phyloP scores from a whole-genome alignment of 192 early-diverging fungal genomes.

The Pilobolus umbonatus region DNA sequence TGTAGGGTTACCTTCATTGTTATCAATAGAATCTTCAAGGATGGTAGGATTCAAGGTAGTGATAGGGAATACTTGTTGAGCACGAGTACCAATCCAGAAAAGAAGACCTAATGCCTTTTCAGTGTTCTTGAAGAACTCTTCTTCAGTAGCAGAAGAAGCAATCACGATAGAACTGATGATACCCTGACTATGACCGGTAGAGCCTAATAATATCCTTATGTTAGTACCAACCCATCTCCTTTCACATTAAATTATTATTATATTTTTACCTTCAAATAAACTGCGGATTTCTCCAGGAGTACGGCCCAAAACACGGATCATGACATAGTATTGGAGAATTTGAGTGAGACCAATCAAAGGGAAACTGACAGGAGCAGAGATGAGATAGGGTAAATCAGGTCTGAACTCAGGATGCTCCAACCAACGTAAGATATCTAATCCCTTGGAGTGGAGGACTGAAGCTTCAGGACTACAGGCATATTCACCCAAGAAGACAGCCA shows the following conservation, averaged over 20 bases:
- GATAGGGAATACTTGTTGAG: conserved; percentile 73
- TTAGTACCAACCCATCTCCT: conserved; percentile 9
- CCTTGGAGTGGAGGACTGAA: conserved; percentile 67
- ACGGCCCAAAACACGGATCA: conserved; percentile 61
- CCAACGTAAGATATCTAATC: conserved; percentile 84
- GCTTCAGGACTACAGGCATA: conserved; percentile 57
- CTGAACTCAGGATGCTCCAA: conserved; percentile 68
- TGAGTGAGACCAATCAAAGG: conserved; percentile 91
- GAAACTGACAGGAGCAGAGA: conserved; percentile 75
- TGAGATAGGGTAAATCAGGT: conserved; percentile 74
- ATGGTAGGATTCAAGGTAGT: conserved; percentile 84
- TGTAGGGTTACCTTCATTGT: conserved; percentile 87
- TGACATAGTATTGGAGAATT: conserved; percentile 83
- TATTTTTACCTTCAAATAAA: conserved; percentile 48
- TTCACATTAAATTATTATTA: background rate
- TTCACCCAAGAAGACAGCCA: conserved; percentile 64
- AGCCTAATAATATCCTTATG: conserved; percentile 26
- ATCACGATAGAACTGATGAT: conserved; percentile 82
- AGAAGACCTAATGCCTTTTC: conserved; percentile 76
- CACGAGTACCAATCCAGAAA: conserved; percentile 77
- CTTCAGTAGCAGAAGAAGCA: conserved; percentile 69
- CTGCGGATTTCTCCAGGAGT: conserved; percentile 54
- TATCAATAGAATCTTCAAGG: conserved; percentile 80
- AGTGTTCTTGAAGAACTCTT: conserved; percentile 71
- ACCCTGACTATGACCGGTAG: conserved; percentile 91